Base-by-base conservation (phyloP, 306 rosid genomes). In the Malus sieversii region DNA sequence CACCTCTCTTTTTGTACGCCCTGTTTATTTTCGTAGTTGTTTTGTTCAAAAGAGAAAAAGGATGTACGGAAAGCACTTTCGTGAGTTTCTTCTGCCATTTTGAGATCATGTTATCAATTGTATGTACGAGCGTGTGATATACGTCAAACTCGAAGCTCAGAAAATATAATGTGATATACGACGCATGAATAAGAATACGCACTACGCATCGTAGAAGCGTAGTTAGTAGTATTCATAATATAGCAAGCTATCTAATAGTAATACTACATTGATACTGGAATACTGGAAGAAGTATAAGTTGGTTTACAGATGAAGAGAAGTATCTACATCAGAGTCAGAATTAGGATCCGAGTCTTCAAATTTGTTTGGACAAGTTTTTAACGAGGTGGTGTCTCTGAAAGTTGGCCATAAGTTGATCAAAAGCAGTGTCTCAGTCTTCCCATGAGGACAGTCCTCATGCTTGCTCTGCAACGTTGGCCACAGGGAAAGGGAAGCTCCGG, bases 401-500 rank as follows among this genome's bases (percentile, higher is more conserved):
- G 67, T 33, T 7, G 85, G 82, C 77, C 87, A 75, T 10, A 75
- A 77, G 69, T 75, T 85, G 83, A 75, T 75, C 33, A 89, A 32
- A 10, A 77, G 73, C 6, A 84, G 82, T 25, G 25, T 71, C 70
- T 77, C 82, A 20, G 60, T 12, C 48, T 30, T 74, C 45, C 44
- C 23, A 11, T 19, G 32, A 2, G 18, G 40, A 29, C 63, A 55
- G 35, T 71, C 83, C 32, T 48, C 75, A 4, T 74, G 57, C 32
- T 75, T 65, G 64, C 59, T 71, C 67, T 78, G 78, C 32, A 85
- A 78, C 8, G 86, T 46, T 29, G 97, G 92, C 87, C 95, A 88
- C n/a, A 88, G 83, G 22, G 96, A 79, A 61, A 87, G 88, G 76
- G 97, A 84, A 71, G 83, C 86, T 74, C 78, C 93, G 5, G 93